phyloP scores from a whole-genome alignment of 2,329 filamentous ascomycete genomes.

The Aspergillus chevalieri region DNA sequence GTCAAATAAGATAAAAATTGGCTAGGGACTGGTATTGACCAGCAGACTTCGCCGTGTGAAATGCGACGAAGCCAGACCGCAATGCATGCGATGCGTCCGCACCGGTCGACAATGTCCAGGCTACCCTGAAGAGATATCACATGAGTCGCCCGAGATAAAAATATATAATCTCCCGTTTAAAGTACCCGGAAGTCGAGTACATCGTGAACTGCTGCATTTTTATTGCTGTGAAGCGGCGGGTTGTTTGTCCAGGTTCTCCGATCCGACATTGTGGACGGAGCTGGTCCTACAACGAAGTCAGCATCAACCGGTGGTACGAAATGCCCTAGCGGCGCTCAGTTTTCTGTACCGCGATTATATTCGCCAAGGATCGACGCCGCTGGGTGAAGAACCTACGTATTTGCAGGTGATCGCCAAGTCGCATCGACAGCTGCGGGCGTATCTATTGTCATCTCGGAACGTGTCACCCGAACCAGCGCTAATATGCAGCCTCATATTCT shows the following conservation, averaged over 20 bases:
- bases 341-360: constrained; percentile 13
- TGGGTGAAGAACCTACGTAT: neutral
- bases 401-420: constrained; percentile 15
- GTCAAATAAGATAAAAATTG: neutral
- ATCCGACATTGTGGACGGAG: constrained; percentile 13
- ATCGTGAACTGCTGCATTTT: constrained; percentile 19
- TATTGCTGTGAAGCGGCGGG: constrained; percentile 15
- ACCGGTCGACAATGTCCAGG: constrained; percentile 20
- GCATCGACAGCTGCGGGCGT: constrained; percentile 17
- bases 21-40: neutral
- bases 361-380: neutral
- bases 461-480: constrained; percentile 17
- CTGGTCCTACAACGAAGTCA: constrained; percentile 16
- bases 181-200: constrained; percentile 16
- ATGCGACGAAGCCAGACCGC: constrained; percentile 21
- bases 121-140: constrained; percentile 3
- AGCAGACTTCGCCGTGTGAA: constrained; percentile 18
- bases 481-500: constrained; percentile 21
- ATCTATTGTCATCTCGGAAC: constrained; percentile 10
- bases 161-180: constrained; percentile 19
- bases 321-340: constrained; percentile 15
- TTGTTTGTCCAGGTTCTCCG: constrained; percentile 13
- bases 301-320: constrained; percentile 17
- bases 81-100: constrained; percentile 16
- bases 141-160: constrained; percentile 1